phyloP scores from a whole-genome alignment of 306 rosid genomes.

The Lupinus albus region DNA sequence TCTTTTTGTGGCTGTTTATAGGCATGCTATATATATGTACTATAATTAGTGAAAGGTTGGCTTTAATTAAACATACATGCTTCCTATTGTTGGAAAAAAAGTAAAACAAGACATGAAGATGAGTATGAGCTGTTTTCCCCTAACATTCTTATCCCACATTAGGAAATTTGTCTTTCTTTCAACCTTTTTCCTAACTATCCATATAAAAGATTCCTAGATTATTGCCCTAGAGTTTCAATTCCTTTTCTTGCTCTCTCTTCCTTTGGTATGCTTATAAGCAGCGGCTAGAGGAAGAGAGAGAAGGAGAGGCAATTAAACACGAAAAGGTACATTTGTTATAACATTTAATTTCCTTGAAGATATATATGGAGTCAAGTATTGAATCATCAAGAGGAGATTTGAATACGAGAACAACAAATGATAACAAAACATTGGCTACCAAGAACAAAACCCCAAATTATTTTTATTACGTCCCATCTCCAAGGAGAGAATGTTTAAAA shows the following conservation, averaged over 20 bases:
- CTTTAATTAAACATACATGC: constrained; percentile 12
- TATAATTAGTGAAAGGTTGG: constrained; percentile 21
- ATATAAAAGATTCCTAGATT: neutral
- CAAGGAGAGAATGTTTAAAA: neutral
- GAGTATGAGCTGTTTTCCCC: neutral
- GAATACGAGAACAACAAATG: neutral
- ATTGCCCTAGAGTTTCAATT: neutral
- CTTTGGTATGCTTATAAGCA: neutral
- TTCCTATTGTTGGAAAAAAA: neutral
- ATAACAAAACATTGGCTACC: neutral
- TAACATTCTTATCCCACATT: constrained; percentile 7
- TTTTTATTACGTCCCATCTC: constrained; percentile 7
- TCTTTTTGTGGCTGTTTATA: neutral
- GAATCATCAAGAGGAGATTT: neutral
- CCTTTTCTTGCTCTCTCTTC: constrained; percentile 33
- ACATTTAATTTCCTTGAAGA: neutral
- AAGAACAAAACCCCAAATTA: neutral
- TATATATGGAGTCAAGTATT: constrained; percentile 41
- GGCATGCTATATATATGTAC: neutral
- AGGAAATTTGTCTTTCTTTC: neutral
- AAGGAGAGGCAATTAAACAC: neutral
- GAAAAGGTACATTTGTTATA: too few species aligned
- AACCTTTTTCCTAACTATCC: neutral
- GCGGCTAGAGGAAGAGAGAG: neutral
- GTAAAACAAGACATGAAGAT: neutral